Conservation (phyloP, 1,284 basidiomycete species). For the Agaricales sp. region DNA sequence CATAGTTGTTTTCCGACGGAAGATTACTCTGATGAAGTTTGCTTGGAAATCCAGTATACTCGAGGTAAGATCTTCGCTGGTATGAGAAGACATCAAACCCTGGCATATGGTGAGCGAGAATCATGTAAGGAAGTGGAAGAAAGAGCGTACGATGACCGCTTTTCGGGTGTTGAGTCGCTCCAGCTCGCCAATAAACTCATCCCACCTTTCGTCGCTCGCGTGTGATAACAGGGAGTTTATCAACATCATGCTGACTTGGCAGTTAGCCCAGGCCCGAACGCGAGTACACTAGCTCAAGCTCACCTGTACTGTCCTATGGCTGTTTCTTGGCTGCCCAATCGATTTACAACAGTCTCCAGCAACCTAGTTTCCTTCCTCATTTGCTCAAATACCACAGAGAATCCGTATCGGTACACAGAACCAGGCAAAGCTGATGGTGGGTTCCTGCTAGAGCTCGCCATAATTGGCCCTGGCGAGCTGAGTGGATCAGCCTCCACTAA, state of each 20-base stretch:
- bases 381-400: constrained; percentile 72
- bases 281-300: constrained; percentile 15
- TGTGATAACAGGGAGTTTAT: constrained; percentile 82
- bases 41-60: constrained; percentile 90
- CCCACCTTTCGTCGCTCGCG: constrained; percentile 68
- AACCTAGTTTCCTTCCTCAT: constrained; percentile 61
- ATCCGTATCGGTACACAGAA: constrained; percentile 74
- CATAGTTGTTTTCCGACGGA: constrained; percentile 69
- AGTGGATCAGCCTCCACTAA: constrained; percentile 75
- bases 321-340: constrained; percentile 75
- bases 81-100: constrained; percentile 83
- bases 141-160: constrained; percentile 64
- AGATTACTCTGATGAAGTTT: constrained; percentile 75
- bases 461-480: constrained; percentile 44
- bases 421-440: constrained; percentile 43
- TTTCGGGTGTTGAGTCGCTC: constrained; percentile 76
- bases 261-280: constrained; percentile 5
- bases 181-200: constrained; percentile 67
- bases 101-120: constrained; percentile 19
- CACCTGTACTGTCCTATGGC: constrained; percentile 80
- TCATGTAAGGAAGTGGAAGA: constrained; percentile 1
- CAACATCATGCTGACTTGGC: constrained; percentile 61
- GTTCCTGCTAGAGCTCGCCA: constrained; percentile 50
- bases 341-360: constrained; percentile 68
- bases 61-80: constrained; percentile 77